Conservation (phyloP, 2,329 filamentous ascomycete genomes). For the Colletotrichum chlorophyti region DNA sequence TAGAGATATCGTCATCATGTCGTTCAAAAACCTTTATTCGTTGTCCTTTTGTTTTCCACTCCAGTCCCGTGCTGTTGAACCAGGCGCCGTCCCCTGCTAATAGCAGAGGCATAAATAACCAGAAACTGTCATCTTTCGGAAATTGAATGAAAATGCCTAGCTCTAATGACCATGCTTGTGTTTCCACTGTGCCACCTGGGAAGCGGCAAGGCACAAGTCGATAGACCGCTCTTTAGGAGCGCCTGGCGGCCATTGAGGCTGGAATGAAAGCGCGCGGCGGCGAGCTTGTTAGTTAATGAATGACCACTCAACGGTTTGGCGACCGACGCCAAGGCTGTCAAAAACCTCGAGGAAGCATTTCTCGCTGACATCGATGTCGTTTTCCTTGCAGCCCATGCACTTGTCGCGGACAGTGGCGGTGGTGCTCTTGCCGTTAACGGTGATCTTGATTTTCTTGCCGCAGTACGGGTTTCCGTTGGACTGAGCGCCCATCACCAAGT, state of each 20-base stretch:
- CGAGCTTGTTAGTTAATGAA: constrained; percentile 46
- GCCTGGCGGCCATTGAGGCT: not conserved
- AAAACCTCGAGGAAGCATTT: constrained; percentile 62
- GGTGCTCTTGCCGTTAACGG: constrained; percentile 62
- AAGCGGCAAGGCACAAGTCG: constrained; percentile 1
- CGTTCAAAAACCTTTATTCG: constrained; percentile 20
- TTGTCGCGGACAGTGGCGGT: constrained; percentile 73
- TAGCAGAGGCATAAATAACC: not conserved
- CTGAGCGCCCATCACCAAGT: constrained; percentile 64
- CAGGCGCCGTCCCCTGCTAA: constrained; percentile 12
- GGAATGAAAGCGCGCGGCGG: not conserved
- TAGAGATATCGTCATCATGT: constrained; percentile 28
- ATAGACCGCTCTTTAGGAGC: not conserved
- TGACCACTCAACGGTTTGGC: constrained; percentile 50
- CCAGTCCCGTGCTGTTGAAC: constrained; percentile 19
- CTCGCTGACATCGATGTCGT: constrained; percentile 66
- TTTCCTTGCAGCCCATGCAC: constrained; percentile 70
- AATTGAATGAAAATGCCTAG: constrained; percentile 1
- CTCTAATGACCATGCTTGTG: not conserved
- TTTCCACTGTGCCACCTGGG: not conserved
- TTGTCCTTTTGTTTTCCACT: constrained; percentile 21
- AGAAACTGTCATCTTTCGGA: not conserved
- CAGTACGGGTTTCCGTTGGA: constrained; percentile 77
- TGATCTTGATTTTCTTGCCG: constrained; percentile 71
- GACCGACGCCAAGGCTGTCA: constrained; percentile 51